These are phyloP conservation scores for Emiliania huxleyi DNA, from an alignment of 78 protist species.

Conservation along the genomic window DNA sequence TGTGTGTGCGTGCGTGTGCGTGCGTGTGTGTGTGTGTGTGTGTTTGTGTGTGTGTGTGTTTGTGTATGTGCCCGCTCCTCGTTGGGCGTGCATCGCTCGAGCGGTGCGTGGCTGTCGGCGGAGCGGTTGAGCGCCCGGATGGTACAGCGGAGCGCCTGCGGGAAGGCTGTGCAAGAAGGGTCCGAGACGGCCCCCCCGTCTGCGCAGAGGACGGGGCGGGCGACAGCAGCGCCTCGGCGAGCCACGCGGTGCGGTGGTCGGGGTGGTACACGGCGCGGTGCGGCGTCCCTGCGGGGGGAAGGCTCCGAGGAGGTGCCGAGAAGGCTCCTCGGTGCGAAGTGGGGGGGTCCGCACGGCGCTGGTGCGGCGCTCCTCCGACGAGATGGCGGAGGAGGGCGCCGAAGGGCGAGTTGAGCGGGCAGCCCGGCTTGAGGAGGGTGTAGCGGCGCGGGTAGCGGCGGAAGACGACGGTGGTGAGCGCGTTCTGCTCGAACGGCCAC, in stretches of 20 bases:
- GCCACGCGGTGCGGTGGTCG: neutral
- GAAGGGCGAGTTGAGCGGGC: neutral
- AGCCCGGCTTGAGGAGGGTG: neutral
- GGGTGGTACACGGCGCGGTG: neutral
- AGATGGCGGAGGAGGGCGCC: neutral
- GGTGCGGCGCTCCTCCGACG: too few relatives aligned
- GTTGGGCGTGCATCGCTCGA: neutral
- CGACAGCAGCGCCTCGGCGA: neutral
- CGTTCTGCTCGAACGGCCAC: conserved; percentile 21
- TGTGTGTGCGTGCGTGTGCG: too few relatives aligned
- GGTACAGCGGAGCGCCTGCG: neutral
- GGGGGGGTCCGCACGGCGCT: too few relatives aligned
- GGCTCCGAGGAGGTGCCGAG: too few relatives aligned
- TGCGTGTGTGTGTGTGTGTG: too few relatives aligned
- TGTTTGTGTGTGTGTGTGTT: too few relatives aligned
- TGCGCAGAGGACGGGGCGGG: too few relatives aligned
- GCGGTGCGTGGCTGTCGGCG: neutral
- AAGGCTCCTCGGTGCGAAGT: too few relatives aligned
- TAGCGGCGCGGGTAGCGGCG: neutral
- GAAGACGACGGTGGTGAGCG: neutral
- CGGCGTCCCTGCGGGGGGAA: neutral
- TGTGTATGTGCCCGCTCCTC: neutral
- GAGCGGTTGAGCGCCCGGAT: neutral
- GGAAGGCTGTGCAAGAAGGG: too few relatives aligned
- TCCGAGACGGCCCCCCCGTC: too few relatives aligned